Conservation (phyloP, 768 basidiomycete genomes). For the Lentinula edodes region DNA sequence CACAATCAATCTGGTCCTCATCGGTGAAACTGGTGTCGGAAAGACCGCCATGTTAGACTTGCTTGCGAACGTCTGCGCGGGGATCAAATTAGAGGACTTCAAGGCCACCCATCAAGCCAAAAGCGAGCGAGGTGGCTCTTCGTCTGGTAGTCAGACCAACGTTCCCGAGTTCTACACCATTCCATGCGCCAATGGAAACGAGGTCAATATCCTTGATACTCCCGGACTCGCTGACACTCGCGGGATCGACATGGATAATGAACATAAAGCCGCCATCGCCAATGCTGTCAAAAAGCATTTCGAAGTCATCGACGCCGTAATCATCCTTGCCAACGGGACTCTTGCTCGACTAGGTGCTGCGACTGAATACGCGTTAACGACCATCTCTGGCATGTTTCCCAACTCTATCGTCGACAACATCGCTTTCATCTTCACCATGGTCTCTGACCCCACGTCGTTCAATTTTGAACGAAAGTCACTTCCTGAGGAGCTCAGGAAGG, state of each 20-base stretch:
- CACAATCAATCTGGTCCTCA: neutral
- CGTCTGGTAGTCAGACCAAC: neutral
- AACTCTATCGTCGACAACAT: slow-evolving; percentile 17
- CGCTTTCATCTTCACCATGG: slow-evolving; percentile 8
- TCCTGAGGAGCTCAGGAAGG: neutral
- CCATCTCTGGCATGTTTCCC: slow-evolving; percentile 16
- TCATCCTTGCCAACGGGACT: slow-evolving; percentile 25
- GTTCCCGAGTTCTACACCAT: neutral
- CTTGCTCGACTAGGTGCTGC: slow-evolving; percentile 15
- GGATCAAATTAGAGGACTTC: neutral
- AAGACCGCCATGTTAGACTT: neutral
- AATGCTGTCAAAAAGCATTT: slow-evolving; percentile 15
- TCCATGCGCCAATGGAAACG: neutral
- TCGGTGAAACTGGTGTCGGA: neutral
- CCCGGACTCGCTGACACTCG: slow-evolving; percentile 24
- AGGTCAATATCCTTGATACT: slow-evolving; percentile 20
- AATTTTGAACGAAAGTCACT: neutral
- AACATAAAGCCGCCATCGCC: slow-evolving; percentile 20
- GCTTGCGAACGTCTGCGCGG: neutral
- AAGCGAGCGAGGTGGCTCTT: neutral
- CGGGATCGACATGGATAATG: slow-evolving; percentile 17
- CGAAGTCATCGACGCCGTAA: slow-evolving; percentile 16
- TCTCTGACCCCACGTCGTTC: neutral
- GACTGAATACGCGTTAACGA: slow-evolving; percentile 21
- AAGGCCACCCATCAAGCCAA: neutral